Evolutionary conservation across 1,139 yeast genomes (phyloP).

Genomic region (Blastobotrys raffinosifermentans): DNA sequence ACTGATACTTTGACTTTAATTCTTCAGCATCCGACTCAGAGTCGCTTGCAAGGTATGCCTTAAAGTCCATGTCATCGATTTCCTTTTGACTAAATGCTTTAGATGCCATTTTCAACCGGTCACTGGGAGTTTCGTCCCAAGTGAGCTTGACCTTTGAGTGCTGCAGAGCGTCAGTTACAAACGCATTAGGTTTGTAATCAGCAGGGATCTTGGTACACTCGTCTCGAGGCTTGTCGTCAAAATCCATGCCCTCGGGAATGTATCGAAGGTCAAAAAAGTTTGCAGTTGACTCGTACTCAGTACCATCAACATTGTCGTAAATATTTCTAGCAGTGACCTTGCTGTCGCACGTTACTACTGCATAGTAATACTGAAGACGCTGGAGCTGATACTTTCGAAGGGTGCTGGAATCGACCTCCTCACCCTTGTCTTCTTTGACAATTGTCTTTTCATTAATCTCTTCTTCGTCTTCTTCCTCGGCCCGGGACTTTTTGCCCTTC

Average conservation of each 20-base stretch:
- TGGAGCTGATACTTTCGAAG: slow-evolving; percentile 66
- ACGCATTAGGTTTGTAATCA: slow-evolving; percentile 72
- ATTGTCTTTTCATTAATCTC: slow-evolving; percentile 27
- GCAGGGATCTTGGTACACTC: slow-evolving; percentile 65
- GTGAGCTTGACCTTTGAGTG: slow-evolving; percentile 90
- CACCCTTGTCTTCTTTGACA: slow-evolving; percentile 38
- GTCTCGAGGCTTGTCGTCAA: slow-evolving; percentile 70
- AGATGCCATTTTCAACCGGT: slow-evolving; percentile 70
- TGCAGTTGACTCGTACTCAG: slow-evolving; percentile 95
- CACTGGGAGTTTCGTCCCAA: slow-evolving; percentile 98
- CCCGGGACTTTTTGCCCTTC: slow-evolving; percentile 25
- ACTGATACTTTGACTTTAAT: slow-evolving; percentile 59
- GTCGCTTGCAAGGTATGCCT: slow-evolving; percentile 91
- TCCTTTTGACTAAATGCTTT: slow-evolving; percentile 86
- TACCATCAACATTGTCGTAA: slow-evolving; percentile 84
- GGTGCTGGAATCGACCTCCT: slow-evolving; percentile 40
- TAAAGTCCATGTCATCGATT: slow-evolving; percentile 92
- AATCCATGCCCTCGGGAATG: slow-evolving; percentile 86
- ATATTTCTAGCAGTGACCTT: slow-evolving; percentile 66
- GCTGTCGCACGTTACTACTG: slow-evolving; percentile 81
- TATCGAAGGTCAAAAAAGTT: slow-evolving; percentile 89
- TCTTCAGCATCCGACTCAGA: slow-evolving; percentile 46
- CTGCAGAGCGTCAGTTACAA: slow-evolving; percentile 89
- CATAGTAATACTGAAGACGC: slow-evolving; percentile 88
- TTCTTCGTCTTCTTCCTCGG: slow-evolving; percentile 35